Base-by-base conservation (phyloP, 805 yeast species). In the Wickerhamomyces chaumierensis region DNA sequence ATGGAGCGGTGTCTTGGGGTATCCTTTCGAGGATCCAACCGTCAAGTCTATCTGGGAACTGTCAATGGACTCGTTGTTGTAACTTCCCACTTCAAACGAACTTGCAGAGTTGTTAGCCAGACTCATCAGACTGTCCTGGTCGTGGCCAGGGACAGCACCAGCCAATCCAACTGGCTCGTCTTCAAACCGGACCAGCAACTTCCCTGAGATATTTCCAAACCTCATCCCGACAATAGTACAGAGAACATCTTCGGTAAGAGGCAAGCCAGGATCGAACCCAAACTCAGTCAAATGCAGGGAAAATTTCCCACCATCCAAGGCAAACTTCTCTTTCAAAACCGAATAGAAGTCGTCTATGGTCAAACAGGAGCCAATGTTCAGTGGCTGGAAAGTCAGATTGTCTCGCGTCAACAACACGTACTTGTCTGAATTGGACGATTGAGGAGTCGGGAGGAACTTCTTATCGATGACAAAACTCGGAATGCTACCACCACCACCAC, bases 1-100 rank as follows among this genome's bases (percentile, higher is more conserved):
- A 48, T 81, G 74, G 45, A 78, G 79, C 2, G 92, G 92, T 0
- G 90, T 81, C 13, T 73, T 69, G 17, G 79, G 84, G 48, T 74
- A 77, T 21, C 60, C 49, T 15, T 50, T 57, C 4, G 23, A 9
- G 23, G 23, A 6, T 21, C 23, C 23, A n/a, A 0, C 78, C 59
- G 40, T 71, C 77, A 0, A 81, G 49, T 0, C 70, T 3, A 71
- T 68, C n/a, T 65, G 65, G 17, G 9, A 39, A 18, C 2, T 49
- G 44, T 0, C 75, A 69, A 8, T 73, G 68, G 18, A 59, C 52
- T 0, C 73, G 60, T 4, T 49, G 41, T 1, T 66, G 62, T 1
- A 67, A 48, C 9, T 25, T 8, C 12, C n/a, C 4, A 13, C n/a
- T 9, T 25, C 29, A 13, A 25, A 25, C 5, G 29, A 25, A 13